phyloP scores from a whole-genome alignment of 805 yeast genomes.

The Candida caryicola region DNA sequence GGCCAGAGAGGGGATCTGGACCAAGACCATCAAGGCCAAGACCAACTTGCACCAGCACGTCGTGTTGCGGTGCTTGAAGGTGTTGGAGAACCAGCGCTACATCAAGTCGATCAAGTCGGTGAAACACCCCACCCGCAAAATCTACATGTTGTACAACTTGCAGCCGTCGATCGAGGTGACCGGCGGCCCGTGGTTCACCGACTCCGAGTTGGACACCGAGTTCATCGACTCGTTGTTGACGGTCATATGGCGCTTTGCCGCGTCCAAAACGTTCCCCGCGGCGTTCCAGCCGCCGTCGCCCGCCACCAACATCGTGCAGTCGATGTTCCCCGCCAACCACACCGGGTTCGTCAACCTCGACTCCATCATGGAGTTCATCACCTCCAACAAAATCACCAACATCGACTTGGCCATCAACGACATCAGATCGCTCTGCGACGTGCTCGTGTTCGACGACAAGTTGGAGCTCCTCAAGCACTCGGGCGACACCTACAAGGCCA shows the following conservation, averaged over 20 bases:
- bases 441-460: constrained; percentile 81
- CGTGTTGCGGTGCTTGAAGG: constrained; percentile 78
- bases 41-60: constrained; percentile 90
- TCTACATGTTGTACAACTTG: constrained; percentile 89
- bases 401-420: constrained; percentile 75
- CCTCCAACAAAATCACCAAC: constrained; percentile 68
- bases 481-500: constrained; percentile 68
- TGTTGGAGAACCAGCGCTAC: constrained; percentile 73
- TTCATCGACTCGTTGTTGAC: constrained; percentile 81
- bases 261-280: constrained; percentile 71
- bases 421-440: constrained; percentile 82
- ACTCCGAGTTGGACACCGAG: constrained; percentile 89
- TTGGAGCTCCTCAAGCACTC: constrained; percentile 58
- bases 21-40: constrained; percentile 82
- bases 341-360: constrained; percentile 67
- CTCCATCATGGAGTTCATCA: constrained; percentile 72
- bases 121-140: constrained; percentile 89
- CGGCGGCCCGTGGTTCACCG: constrained; percentile 99
- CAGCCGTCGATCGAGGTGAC: constrained; percentile 95
- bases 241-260: constrained; percentile 85
- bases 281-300: constrained; percentile 50
- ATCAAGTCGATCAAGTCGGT: constrained; percentile 90
- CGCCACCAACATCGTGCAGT: constrained; percentile 40
- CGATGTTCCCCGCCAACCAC: constrained; percentile 55
- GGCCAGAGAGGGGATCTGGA: constrained; percentile 96